phyloP scores from a whole-genome alignment of 257 asterid genomes.

The Penstemon davidsonii region DNA sequence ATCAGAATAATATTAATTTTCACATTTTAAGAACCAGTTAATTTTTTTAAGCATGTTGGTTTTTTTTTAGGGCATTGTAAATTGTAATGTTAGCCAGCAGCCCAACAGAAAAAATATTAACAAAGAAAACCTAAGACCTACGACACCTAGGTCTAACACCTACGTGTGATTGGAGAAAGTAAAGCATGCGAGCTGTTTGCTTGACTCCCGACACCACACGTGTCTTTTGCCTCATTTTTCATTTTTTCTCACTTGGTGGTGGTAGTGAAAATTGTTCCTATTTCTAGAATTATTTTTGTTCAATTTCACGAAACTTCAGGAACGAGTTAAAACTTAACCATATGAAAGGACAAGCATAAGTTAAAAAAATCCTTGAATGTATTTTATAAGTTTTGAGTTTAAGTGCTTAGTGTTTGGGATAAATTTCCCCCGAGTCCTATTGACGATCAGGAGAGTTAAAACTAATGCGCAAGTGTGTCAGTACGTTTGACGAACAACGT shows the following conservation, averaged over 20 bases:
- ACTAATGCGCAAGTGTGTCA: too few species aligned
- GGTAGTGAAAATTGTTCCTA: slow-evolving; percentile 1
- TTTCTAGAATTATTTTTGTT: too few species aligned
- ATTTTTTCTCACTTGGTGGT: neutral
- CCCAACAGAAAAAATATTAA: slow-evolving; percentile 20
- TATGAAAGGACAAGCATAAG: too few species aligned
- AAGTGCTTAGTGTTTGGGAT: too few species aligned
- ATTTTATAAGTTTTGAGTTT: too few species aligned
- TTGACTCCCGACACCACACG: slow-evolving; percentile 50
- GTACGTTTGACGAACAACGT: too few species aligned
- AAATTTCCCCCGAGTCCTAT: too few species aligned
- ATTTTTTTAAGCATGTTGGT: neutral
- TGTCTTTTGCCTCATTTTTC: slow-evolving; percentile 22
- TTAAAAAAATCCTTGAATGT: too few species aligned
- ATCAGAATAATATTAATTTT: too few species aligned
- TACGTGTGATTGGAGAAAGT: neutral
- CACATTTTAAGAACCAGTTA: neutral
- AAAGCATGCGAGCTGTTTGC: slow-evolving; percentile 21
- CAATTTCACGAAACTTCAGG: too few species aligned
- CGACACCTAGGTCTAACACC: slow-evolving; percentile 6
- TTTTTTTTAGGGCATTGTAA: neutral
- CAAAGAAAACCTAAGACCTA: slow-evolving; percentile 22
- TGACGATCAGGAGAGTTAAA: too few species aligned
- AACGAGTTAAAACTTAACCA: too few species aligned
- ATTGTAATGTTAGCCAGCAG: slow-evolving; percentile 24